Percentiles rank a stretch among this genome's conserved stretches.
Conservation (phyloP, 768 basidiomycete species). For the Mycena leptocephala region DNA sequence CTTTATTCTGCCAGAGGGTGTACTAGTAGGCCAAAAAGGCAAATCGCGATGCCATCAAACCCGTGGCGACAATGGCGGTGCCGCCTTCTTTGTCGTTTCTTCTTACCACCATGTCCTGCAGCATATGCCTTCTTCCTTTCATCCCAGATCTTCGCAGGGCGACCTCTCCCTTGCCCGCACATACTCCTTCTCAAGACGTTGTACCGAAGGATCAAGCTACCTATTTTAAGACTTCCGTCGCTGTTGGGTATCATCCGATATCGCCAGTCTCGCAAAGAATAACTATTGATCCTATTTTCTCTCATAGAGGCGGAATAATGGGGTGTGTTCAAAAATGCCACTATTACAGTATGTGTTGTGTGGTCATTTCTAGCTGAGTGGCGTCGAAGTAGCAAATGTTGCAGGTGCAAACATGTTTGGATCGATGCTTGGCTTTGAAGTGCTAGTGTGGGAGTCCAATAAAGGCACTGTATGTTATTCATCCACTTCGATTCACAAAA, state of each 20-base stretch:
- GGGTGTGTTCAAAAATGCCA: background rate
- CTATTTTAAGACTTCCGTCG: conserved; percentile 36
- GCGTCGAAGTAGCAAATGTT: background rate
- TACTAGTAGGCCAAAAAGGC: too few relatives aligned
- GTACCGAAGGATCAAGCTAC: conserved; percentile 30
- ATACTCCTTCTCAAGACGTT: conserved; percentile 34
- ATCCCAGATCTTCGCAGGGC: conserved; percentile 30
- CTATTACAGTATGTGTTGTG: background rate
- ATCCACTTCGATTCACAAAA: background rate
- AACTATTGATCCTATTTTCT: background rate
- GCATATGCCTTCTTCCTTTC: conserved; percentile 47
- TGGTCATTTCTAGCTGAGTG: background rate
- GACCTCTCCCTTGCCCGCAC: conserved; percentile 23
- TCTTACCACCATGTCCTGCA: conserved; percentile 40
- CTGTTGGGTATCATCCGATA: conserved; percentile 13
- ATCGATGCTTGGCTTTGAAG: background rate
- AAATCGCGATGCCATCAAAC: background rate
- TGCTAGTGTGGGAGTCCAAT: conserved; percentile 33
- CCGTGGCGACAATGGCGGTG: background rate
- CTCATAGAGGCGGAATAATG: background rate
- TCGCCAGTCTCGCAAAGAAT: background rate
- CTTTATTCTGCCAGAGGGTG: too few relatives aligned
- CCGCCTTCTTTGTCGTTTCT: background rate
- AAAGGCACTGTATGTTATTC: conserved; percentile 23
- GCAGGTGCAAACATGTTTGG: conserved; percentile 16